A percentile compares a stretch with the other conserved stretches of the same genome.
These are phyloP conservation scores for Epichloe brachyelytri DNA, from an alignment of 2,329 filamentous ascomycete genomes.

Conservation along the genomic window DNA sequence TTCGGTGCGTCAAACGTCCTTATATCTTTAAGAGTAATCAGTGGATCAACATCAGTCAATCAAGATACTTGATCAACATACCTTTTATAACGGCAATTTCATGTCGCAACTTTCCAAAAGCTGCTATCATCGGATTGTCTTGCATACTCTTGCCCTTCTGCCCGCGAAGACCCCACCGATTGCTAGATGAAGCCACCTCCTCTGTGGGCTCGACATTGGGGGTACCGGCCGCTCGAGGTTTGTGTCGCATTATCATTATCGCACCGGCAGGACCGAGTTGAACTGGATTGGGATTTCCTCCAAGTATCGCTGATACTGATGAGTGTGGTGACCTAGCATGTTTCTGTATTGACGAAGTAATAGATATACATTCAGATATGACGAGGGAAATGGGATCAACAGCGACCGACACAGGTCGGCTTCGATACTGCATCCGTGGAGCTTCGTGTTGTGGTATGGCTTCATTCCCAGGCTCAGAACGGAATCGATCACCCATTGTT, in stretches of 20 bases:
- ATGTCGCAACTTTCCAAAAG: slow-evolving; percentile 78
- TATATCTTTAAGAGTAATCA: slow-evolving; percentile 52
- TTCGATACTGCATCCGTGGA: slow-evolving; percentile 45
- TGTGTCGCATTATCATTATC: slow-evolving; percentile 27
- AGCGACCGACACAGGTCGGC: slow-evolving; percentile 59
- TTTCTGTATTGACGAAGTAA: slow-evolving; percentile 97
- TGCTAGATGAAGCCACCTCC: slow-evolving; percentile 46
- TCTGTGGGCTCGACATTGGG: slow-evolving; percentile 28
- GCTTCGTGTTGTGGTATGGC: slow-evolving; percentile 11
- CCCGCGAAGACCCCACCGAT: slow-evolving; percentile 83
- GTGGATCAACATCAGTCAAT: background rate
- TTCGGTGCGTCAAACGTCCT: slow-evolving; percentile 77
- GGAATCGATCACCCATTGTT: background rate
- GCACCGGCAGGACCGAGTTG: slow-evolving; percentile 37
- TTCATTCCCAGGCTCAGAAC: background rate
- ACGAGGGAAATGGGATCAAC: slow-evolving; percentile 86
- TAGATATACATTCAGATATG: slow-evolving; percentile 96
- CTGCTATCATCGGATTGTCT: slow-evolving; percentile 91
- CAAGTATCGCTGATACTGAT: slow-evolving; percentile 88
- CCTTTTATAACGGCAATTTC: slow-evolving; percentile 79
- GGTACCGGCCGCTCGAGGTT: slow-evolving; percentile 21
- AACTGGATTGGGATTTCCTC: slow-evolving; percentile 52
- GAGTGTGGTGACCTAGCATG: slow-evolving; percentile 92
- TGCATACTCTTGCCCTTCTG: slow-evolving; percentile 97
- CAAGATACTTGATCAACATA: slow-evolving; percentile 21